A percentile compares a stretch with the other conserved stretches of the same genome.
Evolutionary conservation across 495 filamentous ascomycete genomes (phyloP).

Genomic region (Trichoderma orchidacearum): DNA sequence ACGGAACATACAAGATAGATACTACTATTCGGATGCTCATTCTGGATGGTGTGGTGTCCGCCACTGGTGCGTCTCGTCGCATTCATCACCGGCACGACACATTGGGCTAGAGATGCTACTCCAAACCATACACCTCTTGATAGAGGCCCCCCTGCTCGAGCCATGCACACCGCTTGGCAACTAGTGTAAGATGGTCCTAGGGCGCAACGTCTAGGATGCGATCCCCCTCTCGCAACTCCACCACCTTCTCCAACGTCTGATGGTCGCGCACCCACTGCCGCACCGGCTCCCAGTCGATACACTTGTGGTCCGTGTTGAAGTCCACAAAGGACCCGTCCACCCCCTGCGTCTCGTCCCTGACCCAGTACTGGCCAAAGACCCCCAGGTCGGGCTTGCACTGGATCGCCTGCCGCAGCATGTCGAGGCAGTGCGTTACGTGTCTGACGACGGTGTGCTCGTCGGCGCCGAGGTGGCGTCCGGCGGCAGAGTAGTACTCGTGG

Average conservation of each 20-base stretch:
- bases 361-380: constrained; percentile 10
- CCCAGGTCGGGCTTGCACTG: constrained; percentile 13
- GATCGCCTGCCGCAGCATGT: constrained; percentile 12
- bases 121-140: background rate
- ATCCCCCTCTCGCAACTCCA: background rate
- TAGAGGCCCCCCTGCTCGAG: background rate
- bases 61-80: too few species aligned
- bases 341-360: constrained; percentile 3
- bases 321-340: constrained; percentile 15
- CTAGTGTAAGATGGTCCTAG: background rate
- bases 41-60: too few species aligned
- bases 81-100: too few species aligned
- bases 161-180: background rate
- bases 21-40: too few species aligned
- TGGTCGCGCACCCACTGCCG: background rate
- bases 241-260: background rate
- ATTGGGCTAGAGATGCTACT: too few species aligned
- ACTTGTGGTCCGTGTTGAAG: constrained; percentile 4
- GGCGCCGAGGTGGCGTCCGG: background rate
- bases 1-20: too few species aligned
- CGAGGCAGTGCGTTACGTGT: constrained; percentile 13
- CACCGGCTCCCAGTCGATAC: constrained; percentile 2
- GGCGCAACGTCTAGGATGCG: background rate
- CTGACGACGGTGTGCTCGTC: background rate
- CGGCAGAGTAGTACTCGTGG: background rate